phyloP scores from a whole-genome alignment of 2,329 filamentous ascomycete genomes.

The Alternaria arborescens region DNA sequence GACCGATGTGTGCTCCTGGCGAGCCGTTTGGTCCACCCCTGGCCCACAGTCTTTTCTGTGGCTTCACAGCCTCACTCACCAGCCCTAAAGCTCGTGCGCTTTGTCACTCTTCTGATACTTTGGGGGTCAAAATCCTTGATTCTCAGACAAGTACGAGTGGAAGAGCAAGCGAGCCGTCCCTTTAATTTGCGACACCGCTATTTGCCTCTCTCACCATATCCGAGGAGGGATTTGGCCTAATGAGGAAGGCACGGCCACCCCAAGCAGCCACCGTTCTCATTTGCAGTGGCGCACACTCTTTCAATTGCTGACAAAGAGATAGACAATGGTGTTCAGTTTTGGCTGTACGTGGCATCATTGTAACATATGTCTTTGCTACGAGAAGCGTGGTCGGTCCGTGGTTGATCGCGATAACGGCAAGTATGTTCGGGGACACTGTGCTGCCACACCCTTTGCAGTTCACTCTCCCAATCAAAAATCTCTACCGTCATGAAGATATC shows the following conservation, averaged over 20 bases:
- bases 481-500: background rate
- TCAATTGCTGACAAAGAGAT: background rate
- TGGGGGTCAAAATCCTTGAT: conserved; percentile 9
- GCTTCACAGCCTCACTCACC: conserved; percentile 19
- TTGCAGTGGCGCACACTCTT: conserved; percentile 4
- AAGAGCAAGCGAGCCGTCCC: background rate
- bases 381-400: background rate
- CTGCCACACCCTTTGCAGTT: background rate
- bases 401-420: background rate
- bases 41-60: background rate
- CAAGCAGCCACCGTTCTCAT: conserved; percentile 30
- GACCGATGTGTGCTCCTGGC: conserved; percentile 4
- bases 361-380: background rate
- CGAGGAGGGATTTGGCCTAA: background rate
- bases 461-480: background rate
- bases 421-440: background rate
- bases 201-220: background rate
- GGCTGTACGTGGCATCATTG: background rate
- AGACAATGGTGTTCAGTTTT: background rate
- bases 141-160: background rate
- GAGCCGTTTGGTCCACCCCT: conserved; percentile 7
- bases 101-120: background rate
- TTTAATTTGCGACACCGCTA: conserved; percentile 22
- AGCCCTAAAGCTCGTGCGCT: conserved; percentile 9
- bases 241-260: conserved; percentile 26